Evolutionary conservation across 2,329 filamentous ascomycete genomes (phyloP).

Genomic region (Aaosphaeria pasadenensis): DNA sequence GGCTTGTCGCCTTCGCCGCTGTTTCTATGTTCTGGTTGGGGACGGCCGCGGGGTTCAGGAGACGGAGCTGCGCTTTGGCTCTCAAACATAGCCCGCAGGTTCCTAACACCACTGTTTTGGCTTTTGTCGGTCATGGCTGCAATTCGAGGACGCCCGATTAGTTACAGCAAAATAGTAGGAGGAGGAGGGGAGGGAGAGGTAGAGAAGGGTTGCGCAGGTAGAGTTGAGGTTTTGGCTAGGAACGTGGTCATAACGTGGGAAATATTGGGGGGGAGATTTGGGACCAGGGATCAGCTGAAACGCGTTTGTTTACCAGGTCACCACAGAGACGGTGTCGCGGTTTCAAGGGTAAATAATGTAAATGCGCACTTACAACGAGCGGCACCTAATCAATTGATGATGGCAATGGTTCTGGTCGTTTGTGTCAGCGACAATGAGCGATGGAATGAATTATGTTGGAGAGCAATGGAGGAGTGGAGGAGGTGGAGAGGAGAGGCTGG

Average conservation of each 20-base stretch:
- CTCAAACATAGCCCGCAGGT: constrained; percentile 51
- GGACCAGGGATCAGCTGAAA: constrained; percentile 18
- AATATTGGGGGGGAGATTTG: background rate
- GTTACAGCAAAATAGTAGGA: constrained; percentile 1
- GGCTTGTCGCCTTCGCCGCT: constrained; percentile 34
- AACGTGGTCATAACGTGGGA: too few relatives aligned
- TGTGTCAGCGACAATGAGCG: too few relatives aligned
- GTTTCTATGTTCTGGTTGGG: constrained; percentile 29
- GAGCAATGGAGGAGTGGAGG: too few relatives aligned
- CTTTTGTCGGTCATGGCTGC: constrained; percentile 47
- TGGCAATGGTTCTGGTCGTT: too few relatives aligned
- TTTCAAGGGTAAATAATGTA: constrained; percentile 10
- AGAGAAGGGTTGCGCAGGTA: too few relatives aligned
- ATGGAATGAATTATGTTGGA: too few relatives aligned
- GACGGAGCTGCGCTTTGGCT: constrained; percentile 34
- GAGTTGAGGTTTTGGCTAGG: too few relatives aligned
- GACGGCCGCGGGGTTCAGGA: constrained; percentile 45
- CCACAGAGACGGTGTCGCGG: constrained; percentile 9
- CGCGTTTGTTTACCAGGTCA: constrained; percentile 18
- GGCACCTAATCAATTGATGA: background rate
- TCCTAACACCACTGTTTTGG: constrained; percentile 43
- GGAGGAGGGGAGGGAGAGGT: constrained; percentile 8
- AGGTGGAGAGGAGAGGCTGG: too few relatives aligned
- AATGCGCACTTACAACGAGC: background rate
- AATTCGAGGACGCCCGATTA: constrained; percentile 4